phyloP scores from a whole-genome alignment of 495 filamentous ascomycete species.

The Penicillium lagena region DNA sequence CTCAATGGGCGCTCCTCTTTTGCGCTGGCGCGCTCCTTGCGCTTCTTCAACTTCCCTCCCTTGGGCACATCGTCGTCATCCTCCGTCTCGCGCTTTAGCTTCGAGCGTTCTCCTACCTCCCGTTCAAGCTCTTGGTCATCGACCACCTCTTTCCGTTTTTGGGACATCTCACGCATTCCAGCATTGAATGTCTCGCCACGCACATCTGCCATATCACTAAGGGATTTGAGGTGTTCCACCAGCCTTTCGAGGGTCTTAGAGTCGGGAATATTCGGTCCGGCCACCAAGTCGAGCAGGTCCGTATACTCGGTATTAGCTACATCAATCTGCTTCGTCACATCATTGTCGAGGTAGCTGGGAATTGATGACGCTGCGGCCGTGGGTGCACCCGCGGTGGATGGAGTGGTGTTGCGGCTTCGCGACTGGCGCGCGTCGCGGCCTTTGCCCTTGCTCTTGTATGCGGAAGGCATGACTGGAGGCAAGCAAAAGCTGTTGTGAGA shows the following conservation, averaged over 20 bases:
- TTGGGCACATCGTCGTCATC: constrained; percentile 50
- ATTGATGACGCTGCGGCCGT: constrained; percentile 46
- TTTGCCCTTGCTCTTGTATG: constrained; percentile 70
- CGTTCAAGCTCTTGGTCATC: constrained; percentile 44
- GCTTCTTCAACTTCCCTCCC: constrained; percentile 43
- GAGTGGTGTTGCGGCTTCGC: constrained; percentile 81
- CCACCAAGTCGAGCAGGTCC: constrained; percentile 63
- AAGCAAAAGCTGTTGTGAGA: not conserved
- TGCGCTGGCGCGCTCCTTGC: constrained; percentile 41
- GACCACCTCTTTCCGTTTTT: constrained; percentile 53
- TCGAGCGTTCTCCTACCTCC: constrained; percentile 37
- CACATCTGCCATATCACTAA: constrained; percentile 59
- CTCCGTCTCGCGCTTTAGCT: constrained; percentile 46
- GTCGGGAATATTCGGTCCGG: constrained; percentile 64
- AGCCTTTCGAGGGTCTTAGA: constrained; percentile 66
- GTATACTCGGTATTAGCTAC: constrained; percentile 58
- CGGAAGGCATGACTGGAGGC: constrained; percentile 35
- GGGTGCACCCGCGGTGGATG: constrained; percentile 48
- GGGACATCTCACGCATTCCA: constrained; percentile 64
- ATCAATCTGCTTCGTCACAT: constrained; percentile 55
- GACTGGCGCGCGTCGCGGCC: constrained; percentile 62
- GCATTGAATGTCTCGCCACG: constrained; percentile 59
- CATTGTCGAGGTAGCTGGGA: constrained; percentile 52
- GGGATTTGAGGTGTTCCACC: constrained; percentile 56
- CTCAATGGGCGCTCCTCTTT: constrained; percentile 53